Evolutionary conservation across 2,329 filamentous ascomycete species (phyloP), one percentile per base, ranked within the genome.

Genomic region (Dryadomyces sulphureus): DNA sequence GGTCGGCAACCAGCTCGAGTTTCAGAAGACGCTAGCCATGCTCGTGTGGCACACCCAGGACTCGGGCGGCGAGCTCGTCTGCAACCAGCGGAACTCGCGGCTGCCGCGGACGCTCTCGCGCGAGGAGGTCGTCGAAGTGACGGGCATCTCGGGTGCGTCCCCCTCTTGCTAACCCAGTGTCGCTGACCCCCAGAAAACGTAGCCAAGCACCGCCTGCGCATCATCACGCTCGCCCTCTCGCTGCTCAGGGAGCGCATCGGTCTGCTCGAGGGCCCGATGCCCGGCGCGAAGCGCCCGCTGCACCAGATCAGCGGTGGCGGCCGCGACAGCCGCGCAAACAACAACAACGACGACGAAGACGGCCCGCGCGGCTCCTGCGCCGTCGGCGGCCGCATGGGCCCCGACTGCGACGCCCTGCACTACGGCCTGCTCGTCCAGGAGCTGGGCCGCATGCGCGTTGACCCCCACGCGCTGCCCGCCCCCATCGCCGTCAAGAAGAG

Each of bases 381-480:
- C 6, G 45, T 40, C 1, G 40, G 19, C 25, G 17, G 20, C 6
- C 24, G 21, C 19, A 21, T 19, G 1, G 36, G 25, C 9, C 44
- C 24, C n/a, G 47, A 49, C 32, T 49, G 47, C 36, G 47, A 49
- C 38, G 47, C 43, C 9, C 41, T 35, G 30, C 39, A 40, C 35
- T 46, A 43, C 35, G 47, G 47, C 2, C 40, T 49, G 17, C 24
- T 49, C 6, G 40, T 49, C 21, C 47, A 49, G 41, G 47, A 49
- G 40, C 36, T 49, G 5, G n/a, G 36, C 3, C 35, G 36, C 11
- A 16, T 20, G 11, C 27, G 35, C 3, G 40, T 49, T 4, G 30
- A 46, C 22, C 22, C 44, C n/a, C 27, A 49, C 44, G 9, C 3
- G 16, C 44, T 49, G 24, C 47, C 47, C 9, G 5, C 21, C 7